Base-by-base conservation (phyloP, 228 moss, liverwort and hornwort genomes). In the Sphagnum magellanicum region DNA sequence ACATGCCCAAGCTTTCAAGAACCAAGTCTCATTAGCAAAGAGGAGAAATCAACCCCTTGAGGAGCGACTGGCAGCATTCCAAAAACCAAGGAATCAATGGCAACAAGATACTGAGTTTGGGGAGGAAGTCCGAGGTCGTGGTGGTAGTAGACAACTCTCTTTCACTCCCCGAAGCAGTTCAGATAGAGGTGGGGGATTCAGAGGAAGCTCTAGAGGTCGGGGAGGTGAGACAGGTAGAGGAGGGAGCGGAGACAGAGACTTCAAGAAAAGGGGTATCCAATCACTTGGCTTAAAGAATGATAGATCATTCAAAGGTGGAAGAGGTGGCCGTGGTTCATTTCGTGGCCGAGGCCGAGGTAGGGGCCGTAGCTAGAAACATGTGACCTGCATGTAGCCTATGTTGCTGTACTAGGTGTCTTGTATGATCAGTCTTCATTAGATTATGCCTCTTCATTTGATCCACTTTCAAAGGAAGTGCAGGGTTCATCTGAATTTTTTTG, bases 1-100 rank as follows among this genome's bases (percentile, higher is more conserved):
- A 15, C 96, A 97, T 66, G 97, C 97, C 12, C 88, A 90, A 70
- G 93, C 93, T 17, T 97, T 91, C 67, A 88, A 86, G 78, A 88
- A 83, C 69, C 89, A 85, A 69, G 80, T 88, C 4, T 97, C 93
- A 4, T 78, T 97, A 11, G 87, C 67, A 70, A 81, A 79, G 0
- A 76, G 87, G 66, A 83, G 84, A 53, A 88, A 84, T 64, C 72
- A 80, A 13, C 88, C 91, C 10, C 69, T 90, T 67, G 87, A 82
- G 71, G 88, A 91, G 64, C 76, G 97, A 61, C 59, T 91, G 67
- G 76, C 73, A 16, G 75, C 77, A 49, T 61, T 69, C 48, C 80
- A 78, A 5, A 82, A 68, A 59, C 71, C 74, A 0, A 78, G 11
- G n/a, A 74, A 75, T 49, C 77, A 76, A 17, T 66, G 74, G 9